Base-by-base conservation (phyloP, 2,329 filamentous ascomycete genomes). In the Magnaporthales sp. region DNA sequence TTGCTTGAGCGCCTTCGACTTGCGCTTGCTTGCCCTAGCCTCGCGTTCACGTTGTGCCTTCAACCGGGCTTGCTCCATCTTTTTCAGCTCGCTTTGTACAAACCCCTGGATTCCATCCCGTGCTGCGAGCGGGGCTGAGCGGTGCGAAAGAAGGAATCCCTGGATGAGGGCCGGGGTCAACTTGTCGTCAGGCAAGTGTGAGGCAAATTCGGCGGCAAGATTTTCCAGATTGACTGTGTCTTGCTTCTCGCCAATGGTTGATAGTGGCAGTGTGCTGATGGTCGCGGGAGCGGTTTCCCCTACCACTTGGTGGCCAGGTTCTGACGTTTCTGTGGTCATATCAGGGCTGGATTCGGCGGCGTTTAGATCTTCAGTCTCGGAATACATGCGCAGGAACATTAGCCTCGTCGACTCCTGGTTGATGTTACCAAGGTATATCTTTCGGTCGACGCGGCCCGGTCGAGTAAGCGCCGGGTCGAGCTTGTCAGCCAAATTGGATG, bases 361-460 rank as follows among this genome's bases (percentile, higher is more conserved):
- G 62, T 68, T 10, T n/a, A 70, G 66, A 3, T 69, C 58, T 7
- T 68, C 68, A 15, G 79, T 78, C 0, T 76, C 73, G 0, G 75
- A 74, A 66, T 79, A 82, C 80, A 83, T 82, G 69, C 79, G 77
- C 3, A 79, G 65, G 65, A 82, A 82, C 80, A 83, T 82, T 5
- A 80, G 75, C 63, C 77, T 76, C 8, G 80, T 78, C 13, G 79
- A 80, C 38, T 73, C 70, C n/a, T 69, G 75, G 60, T 78, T 79
- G 31, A 83, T 82, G 68, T 80, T 77, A 31, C 78, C 79, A 64
- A 92, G 86, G 15, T 80, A 75, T 9, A 91, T 82, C 68, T 84
- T 85, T 75, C 85, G 81, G 70, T 92, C 89, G 1, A 92, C 85
- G 2, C 89, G 81, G 0, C 89, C 89, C 0, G 89, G 89, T 0